These are phyloP conservation scores for Rhodosorus marinus DNA, from an alignment of 23 red algal species.

Conservation along the genomic window DNA sequence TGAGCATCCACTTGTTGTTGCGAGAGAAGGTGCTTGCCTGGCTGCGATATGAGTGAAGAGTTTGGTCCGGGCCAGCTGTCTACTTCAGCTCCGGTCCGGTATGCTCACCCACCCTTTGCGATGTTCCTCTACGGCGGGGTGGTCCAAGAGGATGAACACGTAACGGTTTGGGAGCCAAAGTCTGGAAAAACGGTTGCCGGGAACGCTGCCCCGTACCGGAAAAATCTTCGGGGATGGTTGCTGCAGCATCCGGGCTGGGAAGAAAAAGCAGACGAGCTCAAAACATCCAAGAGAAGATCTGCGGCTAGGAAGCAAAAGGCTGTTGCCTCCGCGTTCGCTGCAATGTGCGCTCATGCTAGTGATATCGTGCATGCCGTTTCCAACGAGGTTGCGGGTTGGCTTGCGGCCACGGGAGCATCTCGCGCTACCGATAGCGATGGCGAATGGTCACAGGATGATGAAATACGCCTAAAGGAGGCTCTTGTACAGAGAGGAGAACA, in stretches of 20 bases:
- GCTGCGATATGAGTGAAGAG: no score
- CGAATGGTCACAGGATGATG: slow-evolving; percentile 64
- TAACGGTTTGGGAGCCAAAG: slow-evolving; percentile 88
- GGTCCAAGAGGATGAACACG: slow-evolving; percentile 92
- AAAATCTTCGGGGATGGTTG: slow-evolving; percentile 76
- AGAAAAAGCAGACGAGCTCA: slow-evolving; percentile 84
- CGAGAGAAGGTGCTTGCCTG: no score
- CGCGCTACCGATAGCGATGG: background rate
- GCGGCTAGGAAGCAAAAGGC: slow-evolving; percentile 40
- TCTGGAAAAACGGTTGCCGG: slow-evolving; percentile 92
- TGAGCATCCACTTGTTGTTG: no score
- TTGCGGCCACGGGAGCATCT: no score
- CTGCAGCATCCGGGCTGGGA: slow-evolving; percentile 75
- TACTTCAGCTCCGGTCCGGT: no score
- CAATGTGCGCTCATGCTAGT: slow-evolving; percentile 21
- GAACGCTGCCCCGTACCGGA: slow-evolving; percentile 93
- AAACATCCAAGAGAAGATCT: slow-evolving; percentile 77
- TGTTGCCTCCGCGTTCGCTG: slow-evolving; percentile 41
- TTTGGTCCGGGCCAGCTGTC: no score
- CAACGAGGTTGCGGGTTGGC: no score
- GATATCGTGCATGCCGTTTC: background rate
- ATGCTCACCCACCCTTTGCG: slow-evolving; percentile 8
- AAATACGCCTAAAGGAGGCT: slow-evolving; percentile 68
- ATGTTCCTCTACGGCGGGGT: background rate
- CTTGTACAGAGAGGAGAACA: slow-evolving; percentile 58